phyloP scores from a whole-genome alignment of 2,329 filamentous ascomycete genomes.

The Malbranchea cinnamomea region DNA sequence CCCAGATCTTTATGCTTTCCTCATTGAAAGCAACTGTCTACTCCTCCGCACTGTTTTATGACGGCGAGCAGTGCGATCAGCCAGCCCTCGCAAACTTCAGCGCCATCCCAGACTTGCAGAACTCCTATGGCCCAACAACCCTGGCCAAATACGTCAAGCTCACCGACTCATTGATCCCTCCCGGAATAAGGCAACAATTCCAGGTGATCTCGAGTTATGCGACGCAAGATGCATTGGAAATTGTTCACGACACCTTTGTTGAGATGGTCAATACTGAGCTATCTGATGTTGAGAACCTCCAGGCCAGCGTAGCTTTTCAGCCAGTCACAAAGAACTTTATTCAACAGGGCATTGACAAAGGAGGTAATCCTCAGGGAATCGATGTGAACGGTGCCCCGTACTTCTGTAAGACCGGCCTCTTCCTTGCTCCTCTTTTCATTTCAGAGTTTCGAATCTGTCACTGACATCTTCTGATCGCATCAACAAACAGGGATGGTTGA shows the following conservation, averaged over 20 bases:
- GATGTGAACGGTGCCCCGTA: constrained; percentile 2
- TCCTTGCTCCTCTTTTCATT: background rate
- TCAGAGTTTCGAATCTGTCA: background rate
- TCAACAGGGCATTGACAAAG: constrained; percentile 1
- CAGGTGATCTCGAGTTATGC: background rate
- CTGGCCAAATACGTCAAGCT: background rate
- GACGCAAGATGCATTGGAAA: constrained; percentile 1
- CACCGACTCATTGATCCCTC: background rate
- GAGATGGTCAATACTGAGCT: background rate
- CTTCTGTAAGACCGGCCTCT: constrained; percentile 5
- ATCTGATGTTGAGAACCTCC: background rate
- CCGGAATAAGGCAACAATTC: background rate
- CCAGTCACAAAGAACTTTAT: constrained; percentile 3
- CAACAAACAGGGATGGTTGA: constrained; percentile 1
- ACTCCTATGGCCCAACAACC: background rate
- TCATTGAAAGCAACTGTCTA: background rate
- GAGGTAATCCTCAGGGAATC: constrained; percentile 3
- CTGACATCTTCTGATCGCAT: background rate
- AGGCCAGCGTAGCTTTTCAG: constrained; percentile 2
- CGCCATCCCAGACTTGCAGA: background rate
- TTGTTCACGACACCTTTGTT: constrained; percentile 1
- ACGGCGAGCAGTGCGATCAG: constrained; percentile 2
- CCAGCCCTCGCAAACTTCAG: constrained; percentile 1
- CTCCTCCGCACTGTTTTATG: constrained; percentile 2
- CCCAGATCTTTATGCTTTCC: constrained; percentile 1